Evolutionary conservation across 148 eudicot genomes (phyloP).

Genomic region (Rhododendron vialii): DNA sequence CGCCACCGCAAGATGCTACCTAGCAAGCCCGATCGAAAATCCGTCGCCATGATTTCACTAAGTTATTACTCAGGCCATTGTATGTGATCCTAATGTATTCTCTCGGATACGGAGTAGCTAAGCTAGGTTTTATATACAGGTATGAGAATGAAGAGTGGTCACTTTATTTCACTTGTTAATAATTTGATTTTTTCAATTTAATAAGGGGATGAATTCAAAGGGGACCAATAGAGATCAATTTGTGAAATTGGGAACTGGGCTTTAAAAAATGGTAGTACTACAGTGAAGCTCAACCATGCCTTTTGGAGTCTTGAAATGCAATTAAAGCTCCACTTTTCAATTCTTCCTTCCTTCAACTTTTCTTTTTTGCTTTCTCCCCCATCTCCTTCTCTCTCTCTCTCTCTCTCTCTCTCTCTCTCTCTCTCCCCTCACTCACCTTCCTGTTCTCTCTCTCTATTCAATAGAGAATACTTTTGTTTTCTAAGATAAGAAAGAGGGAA

Average conservation of each 20-base stretch:
- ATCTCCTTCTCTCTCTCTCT: neutral
- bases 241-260: neutral
- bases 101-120: neutral
- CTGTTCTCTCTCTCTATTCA: neutral
- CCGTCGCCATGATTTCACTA: neutral
- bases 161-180: neutral
- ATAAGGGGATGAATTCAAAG: neutral
- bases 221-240: neutral
- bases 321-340: neutral
- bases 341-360: neutral
- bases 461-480: neutral
- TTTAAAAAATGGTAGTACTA: neutral
- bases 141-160: neutral
- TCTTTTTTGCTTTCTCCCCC: neutral
- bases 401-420: neutral
- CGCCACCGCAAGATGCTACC: too few species aligned
- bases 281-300: neutral
- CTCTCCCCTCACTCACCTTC: neutral
- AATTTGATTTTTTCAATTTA: neutral
- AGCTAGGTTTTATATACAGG: neutral
- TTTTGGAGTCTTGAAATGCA: constrained; percentile 16
- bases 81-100: neutral
- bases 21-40: neutral
- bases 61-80: too few species aligned
- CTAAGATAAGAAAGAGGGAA: neutral